A percentile compares a stretch with the other conserved stretches of the same genome.
Evolutionary conservation across 768 basidiomycete species (phyloP).

Genomic region (Leccinum subgranulosum): DNA sequence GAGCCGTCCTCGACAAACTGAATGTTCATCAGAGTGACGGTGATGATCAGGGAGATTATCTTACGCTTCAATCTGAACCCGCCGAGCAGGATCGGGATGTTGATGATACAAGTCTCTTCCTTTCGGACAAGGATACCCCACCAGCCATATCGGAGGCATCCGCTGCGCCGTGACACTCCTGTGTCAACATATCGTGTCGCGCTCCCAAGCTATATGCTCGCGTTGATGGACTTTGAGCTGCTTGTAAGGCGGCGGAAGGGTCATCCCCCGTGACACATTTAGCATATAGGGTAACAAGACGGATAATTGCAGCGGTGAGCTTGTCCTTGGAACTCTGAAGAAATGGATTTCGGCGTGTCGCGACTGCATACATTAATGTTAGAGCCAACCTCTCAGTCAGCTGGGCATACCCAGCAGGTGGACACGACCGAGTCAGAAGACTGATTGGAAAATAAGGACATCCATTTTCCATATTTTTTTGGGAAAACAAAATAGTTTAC

Average conservation of each 20-base stretch:
- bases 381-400: slow-evolving; percentile 45
- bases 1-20: slow-evolving; percentile 49
- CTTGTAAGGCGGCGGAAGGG: slow-evolving; percentile 62
- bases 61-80: slow-evolving; percentile 62
- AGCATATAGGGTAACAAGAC: slow-evolving; percentile 72
- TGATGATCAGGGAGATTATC: slow-evolving; percentile 54
- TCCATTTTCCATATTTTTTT: slow-evolving; percentile 95
- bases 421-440: slow-evolving; percentile 9
- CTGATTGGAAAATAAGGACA: slow-evolving; percentile 16
- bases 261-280: slow-evolving; percentile 83
- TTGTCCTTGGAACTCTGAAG: slow-evolving; percentile 56
- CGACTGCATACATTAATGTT: not conserved
- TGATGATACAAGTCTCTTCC: slow-evolving; percentile 34
- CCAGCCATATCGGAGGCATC: slow-evolving; percentile 34
- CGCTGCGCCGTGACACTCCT: slow-evolving; percentile 59
- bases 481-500: slow-evolving; percentile 91
- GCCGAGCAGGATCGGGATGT: slow-evolving; percentile 64
- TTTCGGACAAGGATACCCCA: slow-evolving; percentile 45
- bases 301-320: slow-evolving; percentile 53
- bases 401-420: not conserved
- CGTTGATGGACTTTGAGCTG: slow-evolving; percentile 84
- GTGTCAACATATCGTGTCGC: slow-evolving; percentile 96
- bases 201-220: slow-evolving; percentile 94
- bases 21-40: slow-evolving; percentile 57
- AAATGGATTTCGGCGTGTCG: slow-evolving; percentile 51